Evolutionary conservation across 345 rosid genomes (phyloP), one percentile per base, ranked within the genome.

Genomic region (Rhodamnia rubescens): DNA sequence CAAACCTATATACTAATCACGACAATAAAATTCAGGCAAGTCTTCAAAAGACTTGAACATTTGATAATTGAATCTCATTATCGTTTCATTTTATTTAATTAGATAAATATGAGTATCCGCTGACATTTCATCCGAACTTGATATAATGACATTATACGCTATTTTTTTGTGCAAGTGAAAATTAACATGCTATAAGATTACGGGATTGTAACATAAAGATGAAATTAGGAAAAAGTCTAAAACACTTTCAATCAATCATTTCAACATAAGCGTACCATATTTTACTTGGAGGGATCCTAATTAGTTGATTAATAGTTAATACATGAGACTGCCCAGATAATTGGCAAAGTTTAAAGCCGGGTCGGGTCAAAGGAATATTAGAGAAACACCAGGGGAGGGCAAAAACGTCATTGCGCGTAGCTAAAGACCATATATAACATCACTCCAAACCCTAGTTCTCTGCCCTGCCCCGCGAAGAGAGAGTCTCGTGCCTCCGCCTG

Each of bases 1-100:
- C 36, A 64, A 7, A 32, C 24, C 0, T 2, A 18, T 32, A 0
- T 4, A 32, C 32, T 32, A 4, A 32, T 40, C 2, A 16, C 11
- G 24, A 7, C 1, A 42, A 5, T 18, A 0, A 8, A 32, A 32
- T 8, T 64, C 12, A 32, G 29, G 16, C 18, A 64, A 29, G 11
- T 64, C 6, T 15, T 15, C 1, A 8, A 55, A 64, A 64, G 11
- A 32, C 1, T 59, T 27, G 32, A 3, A 15, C 0, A 3, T 29
- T 7, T 27, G 40, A 3, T 59, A 3, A 59, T 18, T 7, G 8
- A 59, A 59, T 0, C 29, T 59, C 16, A 15, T 4, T 5, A 11
- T 51, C 53, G 13, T 11, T 52, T 16, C 36, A 13, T 3, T 1
- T 27, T 27, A 1, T 27, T 18, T 61, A 59, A 14, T n/a, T n/a